These are phyloP conservation scores for Zopfia rhizophila DNA, from an alignment of 2,329 filamentous ascomycete genomes.

Conservation along the genomic window DNA sequence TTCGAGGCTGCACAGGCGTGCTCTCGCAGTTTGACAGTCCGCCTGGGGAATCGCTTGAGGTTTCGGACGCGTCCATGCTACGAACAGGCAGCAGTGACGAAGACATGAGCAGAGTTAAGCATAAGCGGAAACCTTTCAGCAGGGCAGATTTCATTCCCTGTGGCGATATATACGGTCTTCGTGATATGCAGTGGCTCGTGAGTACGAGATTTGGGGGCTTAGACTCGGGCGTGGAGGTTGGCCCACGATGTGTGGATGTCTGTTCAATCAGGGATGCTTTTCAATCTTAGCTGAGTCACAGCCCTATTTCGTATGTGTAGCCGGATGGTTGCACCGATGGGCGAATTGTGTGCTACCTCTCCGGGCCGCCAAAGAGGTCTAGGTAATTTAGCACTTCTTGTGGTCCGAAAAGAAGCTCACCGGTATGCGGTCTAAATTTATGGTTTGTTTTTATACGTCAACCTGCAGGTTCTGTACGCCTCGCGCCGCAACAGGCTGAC, in stretches of 20 bases:
- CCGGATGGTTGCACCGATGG: too few species aligned
- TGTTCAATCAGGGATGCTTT: slow-evolving; percentile 35
- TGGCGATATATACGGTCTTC: slow-evolving; percentile 40
- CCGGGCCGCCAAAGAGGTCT: slow-evolving; percentile 21
- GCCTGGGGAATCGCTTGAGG: slow-evolving; percentile 45
- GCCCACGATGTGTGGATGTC: slow-evolving; percentile 28
- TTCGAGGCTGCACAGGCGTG: slow-evolving; percentile 40
- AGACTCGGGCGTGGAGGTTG: slow-evolving; percentile 36
- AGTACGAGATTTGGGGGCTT: slow-evolving; percentile 41
- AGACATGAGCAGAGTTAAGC: slow-evolving; percentile 25
- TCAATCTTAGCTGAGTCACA: slow-evolving; percentile 44
- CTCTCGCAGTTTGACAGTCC: slow-evolving; percentile 31
- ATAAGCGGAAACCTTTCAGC: slow-evolving; percentile 26
- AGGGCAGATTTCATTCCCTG: slow-evolving; percentile 26
- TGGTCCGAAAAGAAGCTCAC: slow-evolving; percentile 30
- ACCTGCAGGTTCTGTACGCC: slow-evolving; percentile 29
- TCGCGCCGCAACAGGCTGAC: slow-evolving; percentile 31
- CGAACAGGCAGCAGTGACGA: slow-evolving; percentile 34
- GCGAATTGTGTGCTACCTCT: slow-evolving; percentile 31
- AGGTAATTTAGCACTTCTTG: slow-evolving; percentile 24
- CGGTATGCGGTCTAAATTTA: slow-evolving; percentile 37
- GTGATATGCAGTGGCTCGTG: slow-evolving; percentile 27
- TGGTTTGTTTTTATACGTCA: slow-evolving; percentile 32
- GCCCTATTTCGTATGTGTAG: slow-evolving; percentile 35
- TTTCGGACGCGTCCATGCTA: slow-evolving; percentile 36